phyloP scores from a whole-genome alignment of 495 filamentous ascomycete genomes.

The Xylaria grammica region DNA sequence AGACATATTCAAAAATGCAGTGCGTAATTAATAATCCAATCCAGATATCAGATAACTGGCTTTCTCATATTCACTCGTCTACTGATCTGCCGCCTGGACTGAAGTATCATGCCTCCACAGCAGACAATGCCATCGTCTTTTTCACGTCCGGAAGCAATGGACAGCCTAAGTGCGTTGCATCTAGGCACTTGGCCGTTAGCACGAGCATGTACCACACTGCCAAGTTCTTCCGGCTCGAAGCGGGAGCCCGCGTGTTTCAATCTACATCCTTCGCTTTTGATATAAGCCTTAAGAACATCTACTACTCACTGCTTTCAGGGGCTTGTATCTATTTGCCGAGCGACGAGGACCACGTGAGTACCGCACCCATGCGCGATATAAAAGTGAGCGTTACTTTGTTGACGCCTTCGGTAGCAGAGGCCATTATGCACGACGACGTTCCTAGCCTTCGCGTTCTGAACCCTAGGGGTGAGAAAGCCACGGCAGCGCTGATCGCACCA shows the following conservation, averaged over 20 bases:
- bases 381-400: too few species aligned
- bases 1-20: background rate
- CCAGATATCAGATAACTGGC: background rate
- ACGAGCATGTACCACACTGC: background rate
- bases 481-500: too few species aligned
- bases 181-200: background rate
- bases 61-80: too few species aligned
- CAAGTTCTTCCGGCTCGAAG: background rate
- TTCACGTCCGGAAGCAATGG: background rate
- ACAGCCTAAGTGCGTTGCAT: background rate
- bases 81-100: background rate
- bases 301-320: too few species aligned
- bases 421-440: too few species aligned
- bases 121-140: background rate
- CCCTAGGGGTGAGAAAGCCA: too few species aligned
- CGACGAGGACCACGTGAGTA: too few species aligned
- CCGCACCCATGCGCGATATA: too few species aligned
- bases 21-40: background rate
- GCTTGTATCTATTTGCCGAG: too few species aligned
- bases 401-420: too few species aligned
- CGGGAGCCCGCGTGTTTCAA: background rate
- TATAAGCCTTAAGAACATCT: too few species aligned
- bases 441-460: too few species aligned
- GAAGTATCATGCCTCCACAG: background rate
- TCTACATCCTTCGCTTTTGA: background rate